Percentiles rank a stretch among this genome's conserved stretches.
These are phyloP conservation scores for Starmerella bombicola DNA, from an alignment of 805 yeast species.

Conservation along the genomic window DNA sequence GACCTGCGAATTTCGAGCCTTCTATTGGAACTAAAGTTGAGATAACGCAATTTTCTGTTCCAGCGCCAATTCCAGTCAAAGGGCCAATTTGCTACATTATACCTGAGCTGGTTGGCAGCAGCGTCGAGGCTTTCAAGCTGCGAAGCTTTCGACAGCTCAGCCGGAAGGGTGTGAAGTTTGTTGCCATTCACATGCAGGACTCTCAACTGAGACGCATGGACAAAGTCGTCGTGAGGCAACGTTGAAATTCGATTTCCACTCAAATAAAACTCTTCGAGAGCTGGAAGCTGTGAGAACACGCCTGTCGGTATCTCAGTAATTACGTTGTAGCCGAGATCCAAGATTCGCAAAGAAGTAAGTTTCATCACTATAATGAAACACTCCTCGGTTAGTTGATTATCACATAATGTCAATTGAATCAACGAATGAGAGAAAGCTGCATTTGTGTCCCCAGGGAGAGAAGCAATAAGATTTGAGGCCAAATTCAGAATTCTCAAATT, in stretches of 20 bases:
- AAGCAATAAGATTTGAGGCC: constrained; percentile 21
- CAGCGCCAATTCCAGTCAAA: constrained; percentile 97
- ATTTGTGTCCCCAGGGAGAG: constrained; percentile 4
- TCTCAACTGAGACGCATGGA: constrained; percentile 42
- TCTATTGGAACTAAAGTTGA: constrained; percentile 87
- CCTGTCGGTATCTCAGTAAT: constrained; percentile 70
- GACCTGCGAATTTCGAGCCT: constrained; percentile 66
- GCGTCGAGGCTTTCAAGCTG: constrained; percentile 67
- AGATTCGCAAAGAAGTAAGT: constrained; percentile 42
- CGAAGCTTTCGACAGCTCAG: constrained; percentile 62
- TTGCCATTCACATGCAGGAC: constrained; percentile 68
- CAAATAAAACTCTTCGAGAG: constrained; percentile 52
- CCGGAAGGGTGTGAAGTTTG: constrained; percentile 72
- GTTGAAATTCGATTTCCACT: constrained; percentile 74
- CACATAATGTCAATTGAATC: constrained; percentile 48
- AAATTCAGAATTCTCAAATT: constrained; percentile 23
- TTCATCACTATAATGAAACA: constrained; percentile 55
- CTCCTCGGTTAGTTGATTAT: constrained; percentile 70
- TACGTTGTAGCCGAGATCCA: constrained; percentile 77
- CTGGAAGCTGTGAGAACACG: constrained; percentile 43
- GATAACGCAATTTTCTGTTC: constrained; percentile 59
- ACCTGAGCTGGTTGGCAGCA: constrained; percentile 79
- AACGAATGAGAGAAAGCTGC: constrained; percentile 1
- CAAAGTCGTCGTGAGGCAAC: constrained; percentile 79
- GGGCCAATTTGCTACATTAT: constrained; percentile 86